Evolutionary conservation across 2,329 filamentous ascomycete species (phyloP), one percentile per base, ranked within the genome.

Genomic region (Epichloe bromicola): DNA sequence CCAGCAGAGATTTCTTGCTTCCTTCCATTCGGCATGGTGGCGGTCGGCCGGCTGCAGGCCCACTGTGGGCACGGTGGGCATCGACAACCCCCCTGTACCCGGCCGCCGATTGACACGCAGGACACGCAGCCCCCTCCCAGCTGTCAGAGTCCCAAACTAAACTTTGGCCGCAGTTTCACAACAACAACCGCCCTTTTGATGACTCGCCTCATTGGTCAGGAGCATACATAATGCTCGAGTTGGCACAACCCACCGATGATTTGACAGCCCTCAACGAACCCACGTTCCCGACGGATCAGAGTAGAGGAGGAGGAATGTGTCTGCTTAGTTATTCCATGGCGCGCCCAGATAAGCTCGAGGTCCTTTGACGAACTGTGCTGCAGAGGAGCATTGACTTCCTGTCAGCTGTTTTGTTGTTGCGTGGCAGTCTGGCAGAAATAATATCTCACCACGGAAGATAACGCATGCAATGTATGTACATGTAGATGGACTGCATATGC

Each of bases 101-200:
- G 37, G 36, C 49, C 49, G 41, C 49, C 36, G n/a, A 34, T 46
- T 46, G 49, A 51, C 42, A 46, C n/a, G 49, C 49, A 51, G 43
- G 49, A 51, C 42, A 46, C n/a, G 49, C 49, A 51, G 43, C 42
- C 26, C 26, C 26, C 30, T 30, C 3, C 30, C 10, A 30, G 26
- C 8, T 30, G 8, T 30, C 8, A 30, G 26, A 30, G 8, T 3
- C 30, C 30, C 1, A 11, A 30, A 30, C 26, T 30, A 30, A 4
- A 30, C 26, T 30, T 30, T 30, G 26, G 26, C 26, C 8, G 26
- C 8, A 30, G 26, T 30, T 30, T 30, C 26, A 30, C 26, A 30
- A 11, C 26, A 30, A 30, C 26, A 30, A 30, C 26, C 3, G 10
- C 26, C 26, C 26, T 11, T 30, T 30, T 30, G 26, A 30, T 30